Base-by-base conservation (phyloP, 352 stramenopile genomes). In the Phytophthora ohioensis region DNA sequence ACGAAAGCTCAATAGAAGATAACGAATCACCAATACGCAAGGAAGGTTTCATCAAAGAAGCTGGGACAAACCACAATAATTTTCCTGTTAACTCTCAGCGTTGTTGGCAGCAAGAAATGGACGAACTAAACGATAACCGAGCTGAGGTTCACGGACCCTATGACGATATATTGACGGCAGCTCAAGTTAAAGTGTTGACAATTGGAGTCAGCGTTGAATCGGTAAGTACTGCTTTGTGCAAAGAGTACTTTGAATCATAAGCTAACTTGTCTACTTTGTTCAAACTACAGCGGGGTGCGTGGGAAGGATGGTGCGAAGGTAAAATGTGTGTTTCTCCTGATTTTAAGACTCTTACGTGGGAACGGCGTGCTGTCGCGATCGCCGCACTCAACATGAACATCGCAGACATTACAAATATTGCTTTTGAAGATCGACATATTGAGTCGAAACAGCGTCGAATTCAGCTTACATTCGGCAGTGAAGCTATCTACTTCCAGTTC, bases 251-350 rank as follows among this genome's bases (percentile, higher is more conserved):
- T 27, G 21, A 27, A 27, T 27, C 21, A 27, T 27, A 27, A 27
- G 1, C 21, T 27, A 27, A 27, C 21, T 27, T 27, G 21, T 35
- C 56, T 47, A 1, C 6, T 27, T 51, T 42, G 21, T 27, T 27
- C 21, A 27, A 27, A 31, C 61, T 62, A 21, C 30, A 77, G 70
- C 70, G 64, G n/a, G 66, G 70, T 17, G 59, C 53, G 17, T 74
- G 65, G 64, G 70, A 75, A 21, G 66, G 54, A 3, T 77, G 70
- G 70, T 64, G 58, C 15, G 65, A 77, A 75, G 70, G 70, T 2
- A 21, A 62, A 49, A 47, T 77, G 21, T 74, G 57, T 43, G n/a
- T 67, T 57, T 67, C 53, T 53, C 11, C 45, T 34, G 54, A 71
- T 21, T 56, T 64, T 4, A 48, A 12, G 32, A 67, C 53, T 10